Conservation (phyloP, 2,329 filamentous ascomycete genomes). For the Dothideomycetes sp. region DNA sequence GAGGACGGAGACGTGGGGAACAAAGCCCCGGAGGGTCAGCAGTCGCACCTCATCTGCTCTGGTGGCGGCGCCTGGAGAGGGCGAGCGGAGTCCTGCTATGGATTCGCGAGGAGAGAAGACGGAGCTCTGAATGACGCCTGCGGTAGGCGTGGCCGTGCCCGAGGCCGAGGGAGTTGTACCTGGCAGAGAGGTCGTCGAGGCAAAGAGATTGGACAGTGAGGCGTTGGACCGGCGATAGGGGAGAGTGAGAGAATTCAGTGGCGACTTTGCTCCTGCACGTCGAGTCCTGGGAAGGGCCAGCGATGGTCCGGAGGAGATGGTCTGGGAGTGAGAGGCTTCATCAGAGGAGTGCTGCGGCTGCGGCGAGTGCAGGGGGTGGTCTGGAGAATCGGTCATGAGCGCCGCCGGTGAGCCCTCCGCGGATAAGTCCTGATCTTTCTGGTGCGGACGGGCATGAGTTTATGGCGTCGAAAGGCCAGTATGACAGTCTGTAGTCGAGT, state of each 20-base stretch:
- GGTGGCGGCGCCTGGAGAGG: constrained; percentile 28
- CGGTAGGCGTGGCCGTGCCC: constrained; percentile 30
- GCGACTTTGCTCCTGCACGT: constrained; percentile 37
- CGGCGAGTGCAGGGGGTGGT: too few relatives aligned
- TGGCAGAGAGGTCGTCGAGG: constrained; percentile 36
- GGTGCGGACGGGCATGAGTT: too few relatives aligned
- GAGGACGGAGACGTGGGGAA: constrained; percentile 78
- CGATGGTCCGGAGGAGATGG: constrained; percentile 45
- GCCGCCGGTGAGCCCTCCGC: too few relatives aligned
- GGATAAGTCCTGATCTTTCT: too few relatives aligned
- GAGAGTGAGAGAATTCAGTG: constrained; percentile 48
- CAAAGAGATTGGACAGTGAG: constrained; percentile 41
- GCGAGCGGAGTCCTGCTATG: constrained; percentile 26
- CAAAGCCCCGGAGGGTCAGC: constrained; percentile 73
- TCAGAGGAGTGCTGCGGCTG: constrained; percentile 61
- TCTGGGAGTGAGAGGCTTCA: too few relatives aligned
- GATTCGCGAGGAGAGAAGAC: constrained; percentile 32
- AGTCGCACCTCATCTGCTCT: constrained; percentile 43
- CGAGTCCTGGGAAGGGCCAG: constrained; percentile 50
- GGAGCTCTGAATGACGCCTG: constrained; percentile 24
- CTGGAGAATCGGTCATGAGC: too few relatives aligned
- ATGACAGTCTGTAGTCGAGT: too few relatives aligned
- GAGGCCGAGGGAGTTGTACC: constrained; percentile 28
- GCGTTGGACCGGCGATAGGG: constrained; percentile 43
- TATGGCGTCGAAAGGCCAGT: too few relatives aligned